Evolutionary conservation across 2,329 filamentous ascomycete species (phyloP).

Genomic region (Verticillium longisporum): DNA sequence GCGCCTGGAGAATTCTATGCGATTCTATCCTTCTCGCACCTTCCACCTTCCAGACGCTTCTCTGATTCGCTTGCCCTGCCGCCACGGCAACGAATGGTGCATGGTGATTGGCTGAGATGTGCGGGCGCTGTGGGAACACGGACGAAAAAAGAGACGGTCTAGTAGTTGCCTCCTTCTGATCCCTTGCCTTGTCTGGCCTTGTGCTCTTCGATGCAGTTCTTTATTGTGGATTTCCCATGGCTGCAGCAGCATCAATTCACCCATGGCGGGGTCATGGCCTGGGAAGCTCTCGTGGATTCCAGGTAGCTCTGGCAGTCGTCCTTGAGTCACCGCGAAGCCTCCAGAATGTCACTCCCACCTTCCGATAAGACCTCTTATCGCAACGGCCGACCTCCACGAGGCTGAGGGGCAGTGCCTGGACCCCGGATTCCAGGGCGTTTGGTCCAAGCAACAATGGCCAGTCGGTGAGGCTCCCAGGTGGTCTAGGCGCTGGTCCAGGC

Average conservation of each 20-base stretch:
- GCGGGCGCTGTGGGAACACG: background rate
- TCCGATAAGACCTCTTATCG: background rate
- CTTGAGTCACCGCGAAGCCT: background rate
- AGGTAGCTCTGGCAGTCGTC: background rate
- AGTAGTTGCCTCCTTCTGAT: background rate
- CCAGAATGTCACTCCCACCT: background rate
- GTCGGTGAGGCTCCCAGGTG: background rate
- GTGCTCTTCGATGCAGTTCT: background rate
- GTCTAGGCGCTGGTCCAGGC: background rate
- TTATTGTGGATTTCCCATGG: background rate
- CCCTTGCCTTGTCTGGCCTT: background rate
- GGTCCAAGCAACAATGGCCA: background rate
- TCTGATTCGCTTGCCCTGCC: slow-evolving; percentile 14
- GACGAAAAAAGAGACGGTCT: background rate
- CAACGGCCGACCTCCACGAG: background rate
- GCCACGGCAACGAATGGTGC: slow-evolving; percentile 14
- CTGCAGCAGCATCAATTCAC: background rate
- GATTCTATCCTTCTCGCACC: slow-evolving; percentile 29
- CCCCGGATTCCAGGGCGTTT: background rate
- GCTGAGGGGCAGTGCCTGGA: background rate
- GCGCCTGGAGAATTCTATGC: slow-evolving; percentile 34
- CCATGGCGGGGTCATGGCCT: background rate
- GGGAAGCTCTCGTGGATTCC: background rate
- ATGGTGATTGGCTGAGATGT: slow-evolving; percentile 11
- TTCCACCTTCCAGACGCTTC: slow-evolving; percentile 14